Conservation (phyloP, 768 basidiomycete species). For the Coprinopsis strossmayeri region DNA sequence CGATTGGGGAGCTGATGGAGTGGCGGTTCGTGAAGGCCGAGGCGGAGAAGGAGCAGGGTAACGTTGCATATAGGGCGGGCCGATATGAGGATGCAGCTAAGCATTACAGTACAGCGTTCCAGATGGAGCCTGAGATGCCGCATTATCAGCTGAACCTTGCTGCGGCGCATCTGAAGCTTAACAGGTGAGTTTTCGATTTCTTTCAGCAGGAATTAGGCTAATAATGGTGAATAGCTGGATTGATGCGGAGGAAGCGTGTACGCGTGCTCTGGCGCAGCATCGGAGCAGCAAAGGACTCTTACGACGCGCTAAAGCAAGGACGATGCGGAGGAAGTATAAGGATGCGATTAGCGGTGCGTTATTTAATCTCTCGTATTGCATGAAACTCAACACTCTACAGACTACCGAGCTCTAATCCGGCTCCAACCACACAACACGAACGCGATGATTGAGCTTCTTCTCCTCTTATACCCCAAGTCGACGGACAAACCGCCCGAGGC, state of each 20-base stretch:
- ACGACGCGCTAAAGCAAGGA: constrained; percentile 60
- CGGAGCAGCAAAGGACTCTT: constrained; percentile 64
- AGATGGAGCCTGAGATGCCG: constrained; percentile 66
- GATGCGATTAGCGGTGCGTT: constrained; percentile 55
- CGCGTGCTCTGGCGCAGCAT: constrained; percentile 57
- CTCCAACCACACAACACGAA: constrained; percentile 62
- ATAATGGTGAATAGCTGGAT: constrained; percentile 46
- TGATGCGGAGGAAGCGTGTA: constrained; percentile 66
- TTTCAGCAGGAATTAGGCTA: constrained; percentile 5
- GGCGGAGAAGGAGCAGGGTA: constrained; percentile 71
- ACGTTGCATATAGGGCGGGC: constrained; percentile 59
- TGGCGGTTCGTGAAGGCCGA: constrained; percentile 68
- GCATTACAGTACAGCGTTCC: constrained; percentile 53
- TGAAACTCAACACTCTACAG: constrained; percentile 23
- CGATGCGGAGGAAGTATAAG: constrained; percentile 47
- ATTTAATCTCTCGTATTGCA: background rate
- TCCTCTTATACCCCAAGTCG: constrained; percentile 26
- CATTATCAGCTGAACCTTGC: constrained; percentile 75
- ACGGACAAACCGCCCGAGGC: constrained; percentile 10
- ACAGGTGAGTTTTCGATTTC: constrained; percentile 42
- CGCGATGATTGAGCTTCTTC: constrained; percentile 49
- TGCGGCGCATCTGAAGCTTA: constrained; percentile 64
- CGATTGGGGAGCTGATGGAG: constrained; percentile 70
- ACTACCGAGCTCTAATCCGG: constrained; percentile 53
- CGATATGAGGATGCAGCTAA: constrained; percentile 49